Percentiles rank a stretch among this genome's conserved stretches.
These are phyloP conservation scores for Diversispora epigaea DNA, from an alignment of 192 early-diverging fungal genomes.

Conservation along the genomic window DNA sequence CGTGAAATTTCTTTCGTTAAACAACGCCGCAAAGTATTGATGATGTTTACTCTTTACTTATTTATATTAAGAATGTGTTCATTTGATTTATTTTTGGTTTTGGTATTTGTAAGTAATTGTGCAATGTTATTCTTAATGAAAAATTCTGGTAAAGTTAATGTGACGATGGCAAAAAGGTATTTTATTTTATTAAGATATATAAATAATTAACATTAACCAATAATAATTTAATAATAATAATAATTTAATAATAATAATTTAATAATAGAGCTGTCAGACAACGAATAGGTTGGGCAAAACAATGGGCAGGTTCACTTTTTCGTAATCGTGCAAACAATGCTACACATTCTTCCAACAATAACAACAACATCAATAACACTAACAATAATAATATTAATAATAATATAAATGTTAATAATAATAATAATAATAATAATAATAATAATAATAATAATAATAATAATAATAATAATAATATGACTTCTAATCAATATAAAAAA, in stretches of 20 bases:
- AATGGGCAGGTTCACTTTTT: constrained; percentile 54
- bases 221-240: neutral
- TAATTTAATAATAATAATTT: neutral
- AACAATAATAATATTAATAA: neutral
- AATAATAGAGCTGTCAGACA: constrained; percentile 43
- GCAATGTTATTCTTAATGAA: constrained; percentile 55
- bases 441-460: constrained; percentile 15
- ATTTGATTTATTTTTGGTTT: constrained; percentile 51
- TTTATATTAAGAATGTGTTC: constrained; percentile 48
- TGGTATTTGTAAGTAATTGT: constrained; percentile 49
- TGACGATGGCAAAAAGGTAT: constrained; percentile 53
- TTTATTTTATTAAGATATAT: neutral
- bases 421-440: neutral
- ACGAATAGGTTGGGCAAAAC: constrained; percentile 53
- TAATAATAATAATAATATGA: neutral
- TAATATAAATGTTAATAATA: constrained; percentile 16
- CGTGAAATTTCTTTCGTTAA: constrained; percentile 49
- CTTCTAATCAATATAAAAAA: neutral
- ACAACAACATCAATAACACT: constrained; percentile 1
- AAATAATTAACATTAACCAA: too few relatives aligned
- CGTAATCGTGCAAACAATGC: constrained; percentile 3
- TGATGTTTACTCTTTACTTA: constrained; percentile 46
- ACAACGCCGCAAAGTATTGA: constrained; percentile 48
- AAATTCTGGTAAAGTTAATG: constrained; percentile 54
- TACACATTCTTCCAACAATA: neutral